A percentile compares a stretch with the other conserved stretches of the same genome.
Evolutionary conservation across 352 stramenopile genomes (phyloP).

Genomic region (Globisporangium spinosum): DNA sequence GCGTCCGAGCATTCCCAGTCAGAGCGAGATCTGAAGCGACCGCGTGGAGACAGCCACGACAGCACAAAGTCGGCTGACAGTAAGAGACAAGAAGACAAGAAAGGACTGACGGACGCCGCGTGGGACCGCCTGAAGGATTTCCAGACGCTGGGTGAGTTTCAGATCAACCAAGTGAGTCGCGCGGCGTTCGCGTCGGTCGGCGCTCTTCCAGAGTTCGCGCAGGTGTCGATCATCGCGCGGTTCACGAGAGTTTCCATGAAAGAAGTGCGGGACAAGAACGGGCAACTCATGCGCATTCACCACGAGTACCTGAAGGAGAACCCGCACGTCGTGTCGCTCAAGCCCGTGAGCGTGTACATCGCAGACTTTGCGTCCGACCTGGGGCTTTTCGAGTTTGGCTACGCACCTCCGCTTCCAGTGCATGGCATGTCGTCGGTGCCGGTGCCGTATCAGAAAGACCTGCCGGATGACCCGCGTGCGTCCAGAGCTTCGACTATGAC

Average conservation of each 20-base stretch:
- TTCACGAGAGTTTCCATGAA: conserved; percentile 63
- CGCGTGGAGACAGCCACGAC: conserved; percentile 24
- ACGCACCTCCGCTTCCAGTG: conserved; percentile 58
- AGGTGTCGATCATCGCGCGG: conserved; percentile 63
- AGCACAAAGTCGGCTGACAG: conserved; percentile 20
- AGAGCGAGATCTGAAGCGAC: conserved; percentile 18
- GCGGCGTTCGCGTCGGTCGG: conserved; percentile 62
- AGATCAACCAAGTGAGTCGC: conserved; percentile 68
- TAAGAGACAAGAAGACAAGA: conserved; percentile 35
- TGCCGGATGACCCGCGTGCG: conserved; percentile 16
- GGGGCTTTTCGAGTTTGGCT: conserved; percentile 64
- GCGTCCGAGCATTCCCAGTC: conserved; percentile 13
- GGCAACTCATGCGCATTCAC: conserved; percentile 65
- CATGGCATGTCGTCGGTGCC: conserved; percentile 44
- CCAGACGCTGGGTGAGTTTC: conserved; percentile 46
- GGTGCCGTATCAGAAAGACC: conserved; percentile 53
- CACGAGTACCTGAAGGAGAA: conserved; percentile 76
- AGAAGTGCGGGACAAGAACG: conserved; percentile 75
- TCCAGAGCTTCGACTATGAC: background rate
- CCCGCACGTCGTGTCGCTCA: conserved; percentile 44
- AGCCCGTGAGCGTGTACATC: conserved; percentile 43
- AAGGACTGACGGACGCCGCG: conserved; percentile 52
- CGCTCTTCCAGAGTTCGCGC: conserved; percentile 69
- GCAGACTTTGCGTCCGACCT: conserved; percentile 40
- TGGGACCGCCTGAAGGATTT: conserved; percentile 82